Base-by-base conservation (phyloP, 768 basidiomycete genomes). In the Podaxis sp. region DNA sequence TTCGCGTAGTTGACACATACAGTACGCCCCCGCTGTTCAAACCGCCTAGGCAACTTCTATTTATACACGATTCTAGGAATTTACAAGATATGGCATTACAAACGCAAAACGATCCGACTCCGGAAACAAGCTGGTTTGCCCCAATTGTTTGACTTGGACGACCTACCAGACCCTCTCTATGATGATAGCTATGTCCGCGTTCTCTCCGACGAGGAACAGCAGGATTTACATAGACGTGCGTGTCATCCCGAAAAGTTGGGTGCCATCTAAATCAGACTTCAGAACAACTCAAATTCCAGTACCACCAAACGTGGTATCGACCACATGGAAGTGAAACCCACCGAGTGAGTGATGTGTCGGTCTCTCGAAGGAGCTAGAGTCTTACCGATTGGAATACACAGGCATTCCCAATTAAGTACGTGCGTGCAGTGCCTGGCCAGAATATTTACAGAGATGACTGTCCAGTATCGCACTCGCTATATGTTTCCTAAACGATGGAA, bases 281-380 rank as follows among this genome's bases (percentile, higher is more conserved):
- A 90, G 89, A 89, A 65, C 90, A 91, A 78, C 74, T 79, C 54
- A 84, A 87, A 71, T 90, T 91, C 64, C 81, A 83, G 67, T 78
- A 86, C 65, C 83, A 83, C 46, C 86, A 92, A 74, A 93, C 91
- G 1, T 95, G 92, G 93, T 95, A 94, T 74, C 78, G 89, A 56
- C 85, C 93, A 6, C 93, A 95, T 72, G 90, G 90, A 20, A 93
- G 91, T 12, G 87, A 87, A 63, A 93, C 93, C 0, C 93, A 90
- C 68, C 75, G 88, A 63, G 89, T 87, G 67, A 66, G 82, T 66
- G n/a, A 17, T 62, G 30, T 24, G 8, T 40, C 22, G 8, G 22
- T 41, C 3, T 4, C 3, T 48, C 17, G 54, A 44, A 37, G 6
- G 56, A n/a, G 44, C 15, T 61, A 30, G 28, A 4, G 12, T 30